Conservation (phyloP, 345 rosid species). For the Toxicodendron radicans region DNA sequence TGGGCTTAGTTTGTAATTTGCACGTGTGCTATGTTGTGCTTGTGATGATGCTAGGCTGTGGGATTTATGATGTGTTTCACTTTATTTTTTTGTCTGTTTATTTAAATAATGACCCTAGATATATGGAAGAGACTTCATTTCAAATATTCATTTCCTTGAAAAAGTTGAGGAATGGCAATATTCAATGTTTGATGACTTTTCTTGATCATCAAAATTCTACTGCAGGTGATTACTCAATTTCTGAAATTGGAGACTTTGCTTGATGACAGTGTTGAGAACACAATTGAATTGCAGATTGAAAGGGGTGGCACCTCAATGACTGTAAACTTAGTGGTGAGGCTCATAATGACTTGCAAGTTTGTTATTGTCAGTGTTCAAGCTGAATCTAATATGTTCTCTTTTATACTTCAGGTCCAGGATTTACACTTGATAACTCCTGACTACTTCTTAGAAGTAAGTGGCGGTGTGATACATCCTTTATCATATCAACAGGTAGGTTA, state of each 20-base stretch:
- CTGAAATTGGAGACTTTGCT: slow-evolving; percentile 73
- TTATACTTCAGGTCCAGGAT: slow-evolving; percentile 78
- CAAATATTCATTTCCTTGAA: background rate
- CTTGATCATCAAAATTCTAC: slow-evolving; percentile 24
- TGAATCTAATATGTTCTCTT: slow-evolving; percentile 13
- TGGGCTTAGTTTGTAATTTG: background rate
- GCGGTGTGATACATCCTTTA: slow-evolving; percentile 87
- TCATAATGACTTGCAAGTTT: slow-evolving; percentile 17
- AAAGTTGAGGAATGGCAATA: slow-evolving; percentile 3
- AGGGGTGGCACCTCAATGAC: slow-evolving; percentile 77
- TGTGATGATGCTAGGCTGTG: background rate
- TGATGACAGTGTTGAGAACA: slow-evolving; percentile 72
- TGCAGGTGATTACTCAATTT: slow-evolving; percentile 87
- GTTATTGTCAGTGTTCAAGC: slow-evolving; percentile 5
- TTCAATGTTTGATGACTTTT: slow-evolving; percentile 2
- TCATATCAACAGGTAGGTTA: slow-evolving; percentile 89
- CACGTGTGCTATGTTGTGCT: background rate
- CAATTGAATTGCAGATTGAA: slow-evolving; percentile 72
- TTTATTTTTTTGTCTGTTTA: background rate
- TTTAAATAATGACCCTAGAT: background rate
- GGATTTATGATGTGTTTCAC: background rate
- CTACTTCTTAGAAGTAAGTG: slow-evolving; percentile 89
- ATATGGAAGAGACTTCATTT: background rate
- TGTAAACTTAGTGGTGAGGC: slow-evolving; percentile 68
- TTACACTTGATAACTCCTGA: slow-evolving; percentile 86